Evolutionary conservation across 108 stramenopile genomes (phyloP), one percentile per base, ranked within the genome.

Genomic region (Pseudonitzschia pungens): DNA sequence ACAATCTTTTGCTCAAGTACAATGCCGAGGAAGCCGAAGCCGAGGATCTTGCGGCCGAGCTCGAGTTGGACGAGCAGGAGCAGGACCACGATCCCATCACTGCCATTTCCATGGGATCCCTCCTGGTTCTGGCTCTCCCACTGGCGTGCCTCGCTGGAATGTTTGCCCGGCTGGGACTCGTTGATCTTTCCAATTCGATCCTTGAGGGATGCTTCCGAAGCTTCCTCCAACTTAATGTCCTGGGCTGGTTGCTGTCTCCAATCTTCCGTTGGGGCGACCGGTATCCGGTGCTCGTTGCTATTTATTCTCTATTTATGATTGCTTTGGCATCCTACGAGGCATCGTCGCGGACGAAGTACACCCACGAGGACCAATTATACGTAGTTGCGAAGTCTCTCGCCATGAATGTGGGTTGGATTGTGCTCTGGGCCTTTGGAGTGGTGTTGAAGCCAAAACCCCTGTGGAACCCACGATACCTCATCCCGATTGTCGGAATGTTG

Each of bases 401-500:
- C 28, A 45, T 65, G n/a, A 81, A 78, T 18, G 80, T 89, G 1
- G 56, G 40, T 40, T 53, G 64, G 45, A 79, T 86, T 0, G 76
- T 73, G 5, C 7, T 70, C 22, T 84, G 86, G 54, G 79, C 88
- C 11, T 89, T 89, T 58, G 71, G 76, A 21, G 14, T 83, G 22
- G 65, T 92, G 29, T 67, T 92, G 20, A 75, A 75, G 9, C 85
- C 87, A 14, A 29, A 54, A 24, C 89, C 91, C 18, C 65, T 79
- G 31, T 89, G 81, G 79, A 73, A 83, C 75, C 92, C 92, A 11
- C 86, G 87, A 43, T 90, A 90, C 56, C 74, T 93, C 8, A 86
- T 93, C 26, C 88, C 92, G 0, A 82, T 91, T 8, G 78, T 76
- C n/a, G 92, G 92, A 3, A 93, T 93, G 92, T 54, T 93, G 21